phyloP scores from a whole-genome alignment of 1,284 basidiomycete species.

The Salmacisia buchloeana region DNA sequence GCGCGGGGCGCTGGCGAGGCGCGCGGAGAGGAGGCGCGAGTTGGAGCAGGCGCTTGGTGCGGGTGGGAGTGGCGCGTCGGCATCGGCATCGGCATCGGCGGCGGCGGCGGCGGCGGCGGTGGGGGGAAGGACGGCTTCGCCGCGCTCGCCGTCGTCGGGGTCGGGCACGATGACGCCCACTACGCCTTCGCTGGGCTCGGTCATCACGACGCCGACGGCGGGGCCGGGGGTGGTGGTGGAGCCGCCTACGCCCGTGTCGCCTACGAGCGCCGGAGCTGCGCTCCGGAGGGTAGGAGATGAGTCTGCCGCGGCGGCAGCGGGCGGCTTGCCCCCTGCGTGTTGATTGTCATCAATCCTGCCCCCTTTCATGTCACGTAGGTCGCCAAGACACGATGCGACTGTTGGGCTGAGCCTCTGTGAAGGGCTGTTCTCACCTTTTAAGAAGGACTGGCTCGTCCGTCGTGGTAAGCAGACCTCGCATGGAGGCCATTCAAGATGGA shows the following conservation, averaged over 20 bases:
- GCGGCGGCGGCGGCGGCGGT: background rate
- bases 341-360: no score
- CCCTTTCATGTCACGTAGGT: no score
- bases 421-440: no score
- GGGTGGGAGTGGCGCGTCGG: background rate
- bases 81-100: background rate
- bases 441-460: no score
- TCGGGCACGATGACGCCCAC: background rate
- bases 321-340: no score
- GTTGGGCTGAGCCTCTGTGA: no score
- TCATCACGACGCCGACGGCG: no score
- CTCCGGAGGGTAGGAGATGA: background rate
- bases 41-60: background rate
- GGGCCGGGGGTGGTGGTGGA: background rate
- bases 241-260: background rate
- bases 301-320: no score
- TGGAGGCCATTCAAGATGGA: no score
- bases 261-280: background rate
- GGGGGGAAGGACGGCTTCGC: background rate
- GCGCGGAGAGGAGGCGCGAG: slow-evolving; percentile 1
- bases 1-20: slow-evolving; percentile 20
- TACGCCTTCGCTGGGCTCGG: background rate
- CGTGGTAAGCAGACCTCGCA: no score
- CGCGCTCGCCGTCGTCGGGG: background rate
- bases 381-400: no score